Evolutionary conservation across 2,329 filamentous ascomycete species (phyloP).

Genomic region (Pyricularia sp.): DNA sequence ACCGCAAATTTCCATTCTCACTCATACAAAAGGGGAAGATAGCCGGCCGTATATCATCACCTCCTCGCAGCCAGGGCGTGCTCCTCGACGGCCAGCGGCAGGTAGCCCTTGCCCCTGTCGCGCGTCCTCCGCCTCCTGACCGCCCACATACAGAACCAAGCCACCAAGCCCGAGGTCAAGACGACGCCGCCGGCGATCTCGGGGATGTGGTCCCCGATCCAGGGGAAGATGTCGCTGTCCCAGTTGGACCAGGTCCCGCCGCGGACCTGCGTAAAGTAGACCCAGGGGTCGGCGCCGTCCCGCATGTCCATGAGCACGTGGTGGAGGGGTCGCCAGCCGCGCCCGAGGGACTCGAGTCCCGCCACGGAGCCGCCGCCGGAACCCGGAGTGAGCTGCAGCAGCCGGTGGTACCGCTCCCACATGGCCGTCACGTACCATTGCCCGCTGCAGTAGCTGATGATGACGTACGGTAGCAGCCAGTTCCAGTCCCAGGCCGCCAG

Average conservation of each 20-base stretch:
- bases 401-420: constrained; percentile 49
- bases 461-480: constrained; percentile 59
- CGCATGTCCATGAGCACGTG: constrained; percentile 17
- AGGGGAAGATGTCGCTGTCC: constrained; percentile 17
- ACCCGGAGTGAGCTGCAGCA: constrained; percentile 5
- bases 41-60: background rate
- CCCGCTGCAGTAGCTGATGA: constrained; percentile 61
- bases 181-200: constrained; percentile 7
- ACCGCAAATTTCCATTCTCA: background rate
- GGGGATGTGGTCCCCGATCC: constrained; percentile 14
- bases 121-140: background rate
- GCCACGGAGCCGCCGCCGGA: constrained; percentile 10
- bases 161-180: background rate
- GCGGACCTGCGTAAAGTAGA: constrained; percentile 16
- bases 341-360: constrained; percentile 7
- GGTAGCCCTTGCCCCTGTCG: background rate
- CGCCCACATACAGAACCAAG: background rate
- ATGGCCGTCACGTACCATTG: constrained; percentile 58
- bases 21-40: background rate
- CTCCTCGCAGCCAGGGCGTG: background rate
- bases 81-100: background rate
- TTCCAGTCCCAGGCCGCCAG: constrained; percentile 51
- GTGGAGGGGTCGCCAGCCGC: constrained; percentile 9
- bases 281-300: constrained; percentile 13
- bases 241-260: constrained; percentile 17